Base-by-base conservation (phyloP, 805 yeast genomes). In the Candida golubevii region DNA sequence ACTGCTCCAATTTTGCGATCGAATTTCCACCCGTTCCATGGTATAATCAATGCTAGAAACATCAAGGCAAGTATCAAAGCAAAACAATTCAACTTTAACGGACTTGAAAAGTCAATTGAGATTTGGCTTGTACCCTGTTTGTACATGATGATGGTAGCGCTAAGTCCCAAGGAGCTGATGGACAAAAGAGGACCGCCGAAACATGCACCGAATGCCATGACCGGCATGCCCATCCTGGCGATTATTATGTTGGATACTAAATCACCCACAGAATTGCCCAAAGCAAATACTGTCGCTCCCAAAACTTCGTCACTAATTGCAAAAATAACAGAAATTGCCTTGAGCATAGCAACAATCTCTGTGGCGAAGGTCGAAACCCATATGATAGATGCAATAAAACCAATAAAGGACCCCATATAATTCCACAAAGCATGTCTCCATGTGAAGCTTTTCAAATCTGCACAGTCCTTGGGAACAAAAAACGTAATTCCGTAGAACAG, bases 121-220 rank as follows among this genome's bases (percentile, higher is more conserved):
- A 53, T 49, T 7, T 26, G 27, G 4, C 15, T 27, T 5, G 35
- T 26, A 10, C 47, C 45, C 3, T 32, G 28, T 2, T 34, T 41
- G 13, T 46, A 42, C 55, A 53, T 49, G 7, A 51, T 35, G 12
- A 53, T 37, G 11, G 44, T 38, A 6, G 53, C 43, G 53, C 86
- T 84, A 6, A 83, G 56, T 0, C 97, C 97, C 47, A 91, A 66
- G 0, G 97, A 95, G 33, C 90, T 71, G 9, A 93, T 67, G 42
- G 89, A 84, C 35, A 93, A 61, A 45, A 91, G 65, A 0, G 98
- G 98, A 1, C 97, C 88, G 0, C 97, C 98, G 61, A 90, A 85
- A 58, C 98, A 90, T 0, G 97, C 97, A 27, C 93, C 86, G n/a
- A 93, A 70, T 0, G 97, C 97, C 85, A 91, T 85, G 37, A 85